Evolutionary conservation across 2,329 filamentous ascomycete genomes (phyloP), one percentile per base, ranked within the genome.

Genomic region (Xylaria sp.): DNA sequence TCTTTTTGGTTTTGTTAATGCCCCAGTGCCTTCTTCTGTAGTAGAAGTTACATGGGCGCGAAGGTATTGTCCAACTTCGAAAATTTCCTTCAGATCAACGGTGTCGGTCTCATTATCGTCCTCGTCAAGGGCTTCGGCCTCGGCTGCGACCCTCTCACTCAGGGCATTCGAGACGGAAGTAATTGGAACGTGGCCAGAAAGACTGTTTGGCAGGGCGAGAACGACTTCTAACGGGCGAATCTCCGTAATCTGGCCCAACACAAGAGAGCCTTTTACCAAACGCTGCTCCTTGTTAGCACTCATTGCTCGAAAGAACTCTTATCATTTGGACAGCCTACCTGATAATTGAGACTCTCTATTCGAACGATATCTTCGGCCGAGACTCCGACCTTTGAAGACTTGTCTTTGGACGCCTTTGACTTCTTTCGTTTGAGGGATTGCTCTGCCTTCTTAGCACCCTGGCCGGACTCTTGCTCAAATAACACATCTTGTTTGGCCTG

Each of bases 401-500:
- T 84, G 78, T 81, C 86, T 81, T 82, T 89, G 72, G 83, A 87
- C 72, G 78, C 78, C 82, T 85, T 92, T 71, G 77, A 81, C 76
- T 83, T 89, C 80, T 82, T 86, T 82, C 88, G 91, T 79, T 87
- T 89, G 74, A 76, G 81, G 61, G 76, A 76, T 75, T 81, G 82
- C 13, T 80, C 80, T 51, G 76, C 72, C 64, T 83, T 84, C 70
- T 87, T 84, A 34, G 81, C 78, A 52, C 82, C 81, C 66, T 86
- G 85, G 60, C 84, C 82, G 57, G 88, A 88, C 74, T 91, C 87
- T 75, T 97, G 91, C 81, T 98, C 96, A 78, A 95, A 96, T 48
- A 97, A 84, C 50, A 94, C 96, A 84, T 99, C 96, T 75, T 92
- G 91, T 78, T 92, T 96, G 55, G 96, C 96, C 81, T 98, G 92